Base-by-base conservation (phyloP, 1,284 basidiomycete genomes). In the Cryptococcus sp. region DNA sequence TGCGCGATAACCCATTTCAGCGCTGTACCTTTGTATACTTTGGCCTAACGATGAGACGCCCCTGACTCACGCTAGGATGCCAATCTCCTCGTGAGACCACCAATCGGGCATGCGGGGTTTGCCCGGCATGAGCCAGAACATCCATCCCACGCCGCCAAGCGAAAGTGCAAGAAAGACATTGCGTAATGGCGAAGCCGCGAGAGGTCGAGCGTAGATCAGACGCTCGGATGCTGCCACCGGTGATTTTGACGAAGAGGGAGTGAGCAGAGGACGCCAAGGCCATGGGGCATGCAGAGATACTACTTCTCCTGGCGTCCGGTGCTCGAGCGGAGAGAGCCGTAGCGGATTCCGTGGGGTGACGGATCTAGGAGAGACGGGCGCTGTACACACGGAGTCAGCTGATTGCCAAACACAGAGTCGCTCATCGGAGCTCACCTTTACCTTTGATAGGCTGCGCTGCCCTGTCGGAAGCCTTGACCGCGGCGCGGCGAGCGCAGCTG, bases 161-260 rank as follows among this genome's bases (percentile, higher is more conserved):
- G 43, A 41, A 27, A 35, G 49, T 11, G 49, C 53, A 3, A 52
- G 30, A 15, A 56, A 46, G 15, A 62, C n/a, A 19, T 52, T 30
- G 10, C 23, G 43, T 25, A 53, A 22, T 25, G 61, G 61, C 17
- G 55, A 59, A 39, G 46, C 49, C 25, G 51, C 41, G n/a, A 62
- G 46, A 10, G 63, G 60, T 35, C 58, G 49, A 27, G 60, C 54
- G 22, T 54, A 65, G 22, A 65, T 57, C 3, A 45, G 51, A 16
- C 62, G 27, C 16, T 57, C 54, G 48, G 56, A 54, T 3, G 49
- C 25, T 16, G 51, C 45, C 17, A 42, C 25, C 20, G 22, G 3
- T 43, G 50, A n/a, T 57, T 19, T 45, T 13, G 55, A 19, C 27
- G 55, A 30, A 27, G 20, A 23, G 17, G 53, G 22, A 23, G 17